Evolutionary conservation across 768 basidiomycete species (phyloP), one percentile per base, ranked within the genome.

Genomic region (Suillus luteus): DNA sequence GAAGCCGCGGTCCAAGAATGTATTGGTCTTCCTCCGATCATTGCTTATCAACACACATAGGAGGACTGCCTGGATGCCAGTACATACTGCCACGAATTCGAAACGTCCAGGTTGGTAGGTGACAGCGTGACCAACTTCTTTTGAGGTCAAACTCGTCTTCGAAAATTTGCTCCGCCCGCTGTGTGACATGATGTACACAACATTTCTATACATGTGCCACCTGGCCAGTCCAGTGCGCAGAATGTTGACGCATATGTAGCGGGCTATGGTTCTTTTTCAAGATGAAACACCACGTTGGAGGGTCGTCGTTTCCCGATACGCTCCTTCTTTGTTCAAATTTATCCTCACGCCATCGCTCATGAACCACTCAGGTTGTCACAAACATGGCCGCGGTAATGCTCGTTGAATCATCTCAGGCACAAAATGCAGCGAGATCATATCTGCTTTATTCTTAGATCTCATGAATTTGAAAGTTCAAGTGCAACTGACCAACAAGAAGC

Each of bases 401-500:
- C 48, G 12, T 51, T 27, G 51, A 27, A 33, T 1, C 11, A 54
- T 35, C 31, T 11, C 19, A 35, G 10, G 52, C 33, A n/a, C 52
- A 54, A 54, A 54, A 54, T 10, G 15, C 31, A 31, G 52, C 31
- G 52, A 54, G 19, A 11, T 54, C 31, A 19, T 11, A 33, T 52
- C 17, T 51, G 27, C 9, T 51, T 31, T 27, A 51, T 51, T 51
- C 49, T 51, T 51, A 31, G 49, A 51, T 51, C 27, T 19, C 10
- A 52, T 10, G 51, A 19, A 19, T 54, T 54, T 49, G 24, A 27
- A 49, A 27, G 49, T 49, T 49, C 24, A 24, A 49, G 48, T 24
- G 48, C 31, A 33, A 54, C 31, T 33, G 31, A 54, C 52, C 52
- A 33, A 46, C 44, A 46, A 22, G 44, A 46, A 46, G 44, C 44